Base-by-base conservation (phyloP, 1,139 yeast species). In the Scheffersomyces quercinus region DNA sequence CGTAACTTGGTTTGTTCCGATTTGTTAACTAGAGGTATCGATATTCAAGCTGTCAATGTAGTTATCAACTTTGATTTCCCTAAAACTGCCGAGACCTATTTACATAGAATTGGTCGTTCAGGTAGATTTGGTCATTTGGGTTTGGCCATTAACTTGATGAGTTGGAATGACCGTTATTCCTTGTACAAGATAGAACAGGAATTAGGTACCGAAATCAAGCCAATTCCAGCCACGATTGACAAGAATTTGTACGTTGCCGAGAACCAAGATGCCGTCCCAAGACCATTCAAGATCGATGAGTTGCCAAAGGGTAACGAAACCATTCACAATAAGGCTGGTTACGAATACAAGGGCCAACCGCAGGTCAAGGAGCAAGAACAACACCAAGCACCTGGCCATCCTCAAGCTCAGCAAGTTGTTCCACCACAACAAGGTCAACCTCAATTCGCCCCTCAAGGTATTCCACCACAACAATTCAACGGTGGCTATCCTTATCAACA, bases 111-210 rank as follows among this genome's bases (percentile, higher is more conserved):
- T 60, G 98, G 99, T 77, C 91, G 99, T 76, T 90, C 97, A 3
- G 99, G 99, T 56, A 87, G 99, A 77, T 93, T 90, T 64, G 99
- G 99, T 55, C 99, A 95, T 67, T 82, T 91, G 63, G 99, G 99
- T 77, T 79, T 93, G 64, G 99, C 99, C 36, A 91, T 93, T 62
- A 95, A 93, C 69, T 81, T 93, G 59, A 90, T 93, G 75, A 88
- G 91, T 66, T 93, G 98, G 97, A 85, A 90, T 60, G 99, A 95
- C 65, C 82, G 98, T 64, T 90, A 88, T 70, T 88, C 87, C 60
- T 77, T 93, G 60, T 93, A 90, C 72, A 89, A 89, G 68, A 91
- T 93, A 59, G 99, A 93, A 68, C 97, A 91, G 68, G 99, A 93
- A 68, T 81, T 95, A 57, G 98, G 97, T 30, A 93, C 98, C 24